Evolutionary conservation across 169 alveolate species (phyloP).

Genomic region (Eimeria falciformis): DNA sequence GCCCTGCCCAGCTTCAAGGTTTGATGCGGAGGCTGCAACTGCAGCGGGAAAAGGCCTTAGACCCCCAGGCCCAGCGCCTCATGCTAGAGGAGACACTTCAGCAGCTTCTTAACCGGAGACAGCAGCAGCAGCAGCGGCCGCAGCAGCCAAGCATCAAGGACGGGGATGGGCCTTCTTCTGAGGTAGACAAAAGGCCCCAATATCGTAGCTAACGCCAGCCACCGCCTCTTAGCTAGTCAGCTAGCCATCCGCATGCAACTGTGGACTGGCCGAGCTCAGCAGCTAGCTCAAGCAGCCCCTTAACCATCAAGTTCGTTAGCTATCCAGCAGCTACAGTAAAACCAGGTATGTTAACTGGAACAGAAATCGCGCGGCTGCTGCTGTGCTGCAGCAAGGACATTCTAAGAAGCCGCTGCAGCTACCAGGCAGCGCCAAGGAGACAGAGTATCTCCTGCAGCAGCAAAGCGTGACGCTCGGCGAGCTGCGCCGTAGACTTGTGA

Average conservation of each 20-base stretch:
- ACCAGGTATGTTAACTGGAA: too few species aligned
- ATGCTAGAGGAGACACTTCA: constrained; percentile 46
- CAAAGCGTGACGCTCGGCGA: neutral
- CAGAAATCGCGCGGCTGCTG: too few species aligned
- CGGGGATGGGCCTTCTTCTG: too few species aligned
- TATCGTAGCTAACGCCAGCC: too few species aligned
- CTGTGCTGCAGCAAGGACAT: too few species aligned
- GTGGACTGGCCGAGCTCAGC: too few species aligned
- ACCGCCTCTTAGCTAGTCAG: too few species aligned
- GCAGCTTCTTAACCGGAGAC: constrained; percentile 44
- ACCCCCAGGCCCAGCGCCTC: constrained; percentile 21
- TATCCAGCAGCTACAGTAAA: too few species aligned
- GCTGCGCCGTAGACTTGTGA: neutral
- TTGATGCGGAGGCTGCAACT: neutral
- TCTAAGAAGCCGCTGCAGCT: neutral
- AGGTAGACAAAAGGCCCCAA: too few species aligned
- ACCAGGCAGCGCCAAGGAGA: neutral
- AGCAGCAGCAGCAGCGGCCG: neutral
- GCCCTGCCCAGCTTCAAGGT: neutral
- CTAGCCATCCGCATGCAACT: too few species aligned
- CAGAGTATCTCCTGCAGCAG: constrained; percentile 18
- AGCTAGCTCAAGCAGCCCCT: too few species aligned
- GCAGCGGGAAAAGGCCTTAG: neutral
- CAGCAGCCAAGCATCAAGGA: neutral
- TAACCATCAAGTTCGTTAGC: too few species aligned